Evolutionary conservation across 2,329 filamentous ascomycete genomes (phyloP), one percentile per base, ranked within the genome.

Genomic region (Beauveria scarabaeidicola): DNA sequence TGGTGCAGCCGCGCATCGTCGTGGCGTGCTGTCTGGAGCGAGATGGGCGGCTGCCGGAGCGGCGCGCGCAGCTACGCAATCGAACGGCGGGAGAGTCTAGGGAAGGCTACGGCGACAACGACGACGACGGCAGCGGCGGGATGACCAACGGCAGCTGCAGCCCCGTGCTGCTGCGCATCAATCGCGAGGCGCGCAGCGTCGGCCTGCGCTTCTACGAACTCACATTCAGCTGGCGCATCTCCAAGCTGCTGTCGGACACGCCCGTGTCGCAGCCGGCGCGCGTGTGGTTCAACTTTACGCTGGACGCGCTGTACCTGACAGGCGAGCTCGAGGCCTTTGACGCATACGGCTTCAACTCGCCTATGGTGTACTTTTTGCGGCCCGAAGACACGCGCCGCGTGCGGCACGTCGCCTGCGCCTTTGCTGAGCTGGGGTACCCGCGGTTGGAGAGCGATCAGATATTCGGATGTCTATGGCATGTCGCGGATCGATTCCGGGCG

Each of bases 311-410:
- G 27, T 75, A 78, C 61, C 72, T 81, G 44, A 68, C 73, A 1
- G 78, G 78, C 56, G 76, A 79, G 66, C 70, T 81, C 11, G 77
- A 80, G 69, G 75, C 77, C 13, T 74, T 72, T 66, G 75, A 79
- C 64, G 69, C 66, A 46, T 74, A 74, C 69, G 78, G 77, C 27
- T 75, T 78, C 71, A 77, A 74, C 69, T 70, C 71, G 55, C 77
- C 78, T 27, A 76, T 79, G 75, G 73, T 75, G 51, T 78, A 80
- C 64, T 81, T 80, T 64, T 62, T 81, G 21, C 66, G 68, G 17
- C 66, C 67, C n/a, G 69, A 73, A 59, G 78, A 80, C 65, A 73
- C 76, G 36, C 63, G 63, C 15, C 74, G 77, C 29, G 77, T 81
- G 55, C 68, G 71, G 25, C 72, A 75, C 63, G 69, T 79, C 7